phyloP scores from a whole-genome alignment of 176 grass and related monocot species.

The Rhynchospora pubera region DNA sequence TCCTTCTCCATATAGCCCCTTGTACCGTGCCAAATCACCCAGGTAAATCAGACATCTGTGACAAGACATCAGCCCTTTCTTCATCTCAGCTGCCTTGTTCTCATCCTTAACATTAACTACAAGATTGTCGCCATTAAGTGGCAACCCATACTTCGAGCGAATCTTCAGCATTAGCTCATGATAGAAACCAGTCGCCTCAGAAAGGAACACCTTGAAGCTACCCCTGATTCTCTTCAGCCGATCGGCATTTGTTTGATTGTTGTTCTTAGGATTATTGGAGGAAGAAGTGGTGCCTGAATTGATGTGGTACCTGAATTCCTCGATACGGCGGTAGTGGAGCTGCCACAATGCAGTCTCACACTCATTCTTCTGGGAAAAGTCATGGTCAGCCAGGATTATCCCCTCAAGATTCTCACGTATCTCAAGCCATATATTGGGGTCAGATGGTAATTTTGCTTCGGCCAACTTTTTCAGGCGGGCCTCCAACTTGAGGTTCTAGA shows the following conservation, averaged over 20 bases:
- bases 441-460: constrained; percentile 80
- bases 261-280: constrained; percentile 37
- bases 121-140: constrained; percentile 40
- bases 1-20: constrained; percentile 70
- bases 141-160: constrained; percentile 62
- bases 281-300: constrained; percentile 31
- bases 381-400: constrained; percentile 71
- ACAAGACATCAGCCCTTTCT: constrained; percentile 80
- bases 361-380: constrained; percentile 83
- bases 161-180: constrained; percentile 92
- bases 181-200: constrained; percentile 86
- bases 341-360: constrained; percentile 80
- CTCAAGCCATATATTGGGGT: constrained; percentile 84
- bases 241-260: constrained; percentile 33
- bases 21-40: constrained; percentile 91
- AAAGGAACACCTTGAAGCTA: constrained; percentile 69
- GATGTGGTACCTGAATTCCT: constrained; percentile 80
- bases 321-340: constrained; percentile 92
- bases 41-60: constrained; percentile 93
- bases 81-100: constrained; percentile 41
- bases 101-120: constrained; percentile 36
- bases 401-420: constrained; percentile 92
- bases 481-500: constrained; percentile 71
- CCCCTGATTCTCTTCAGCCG: constrained; percentile 60
- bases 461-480: constrained; percentile 51